These are phyloP conservation scores for Blastobotrys apis DNA, from an alignment of 1,139 yeast genomes.

Conservation along the genomic window DNA sequence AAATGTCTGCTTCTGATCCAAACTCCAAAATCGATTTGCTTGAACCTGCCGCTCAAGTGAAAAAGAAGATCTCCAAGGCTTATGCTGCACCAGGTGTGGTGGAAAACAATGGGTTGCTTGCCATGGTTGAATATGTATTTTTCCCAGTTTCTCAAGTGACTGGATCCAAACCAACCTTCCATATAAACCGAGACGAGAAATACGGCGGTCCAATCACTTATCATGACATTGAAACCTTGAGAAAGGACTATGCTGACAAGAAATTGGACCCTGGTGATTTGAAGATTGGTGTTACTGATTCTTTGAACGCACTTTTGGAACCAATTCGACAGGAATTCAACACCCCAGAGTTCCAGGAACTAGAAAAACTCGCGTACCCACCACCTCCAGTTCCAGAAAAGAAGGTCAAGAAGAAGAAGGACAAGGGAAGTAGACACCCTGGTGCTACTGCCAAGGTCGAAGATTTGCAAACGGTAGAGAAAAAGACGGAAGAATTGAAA, in stretches of 20 bases:
- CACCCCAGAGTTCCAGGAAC: constrained; percentile 65
- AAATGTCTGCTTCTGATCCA: constrained; percentile 99
- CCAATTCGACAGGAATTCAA: constrained; percentile 76
- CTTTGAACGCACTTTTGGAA: constrained; percentile 70
- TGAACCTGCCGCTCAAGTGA: constrained; percentile 82
- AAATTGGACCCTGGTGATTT: constrained; percentile 88
- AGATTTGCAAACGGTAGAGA: too few species aligned
- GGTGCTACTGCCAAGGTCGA: constrained; percentile 41
- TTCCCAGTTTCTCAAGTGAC: constrained; percentile 77
- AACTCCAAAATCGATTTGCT: constrained; percentile 91
- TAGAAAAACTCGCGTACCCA: constrained; percentile 80
- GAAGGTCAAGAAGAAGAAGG: constrained; percentile 65
- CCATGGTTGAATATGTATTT: constrained; percentile 79
- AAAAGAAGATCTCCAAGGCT: constrained; percentile 88
- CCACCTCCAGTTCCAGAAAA: constrained; percentile 53
- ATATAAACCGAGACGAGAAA: constrained; percentile 87
- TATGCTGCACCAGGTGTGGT: constrained; percentile 94
- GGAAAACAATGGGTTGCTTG: constrained; percentile 83
- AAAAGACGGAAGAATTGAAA: too few species aligned
- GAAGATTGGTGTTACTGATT: constrained; percentile 85
- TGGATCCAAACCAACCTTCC: constrained; percentile 54
- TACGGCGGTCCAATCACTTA: constrained; percentile 90
- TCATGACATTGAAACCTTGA: constrained; percentile 62
- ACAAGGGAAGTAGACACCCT: constrained; percentile 84
- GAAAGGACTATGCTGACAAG: constrained; percentile 65